These are phyloP conservation scores for Paulownia fortunei DNA, from an alignment of 257 asterid species.

Conservation along the genomic window DNA sequence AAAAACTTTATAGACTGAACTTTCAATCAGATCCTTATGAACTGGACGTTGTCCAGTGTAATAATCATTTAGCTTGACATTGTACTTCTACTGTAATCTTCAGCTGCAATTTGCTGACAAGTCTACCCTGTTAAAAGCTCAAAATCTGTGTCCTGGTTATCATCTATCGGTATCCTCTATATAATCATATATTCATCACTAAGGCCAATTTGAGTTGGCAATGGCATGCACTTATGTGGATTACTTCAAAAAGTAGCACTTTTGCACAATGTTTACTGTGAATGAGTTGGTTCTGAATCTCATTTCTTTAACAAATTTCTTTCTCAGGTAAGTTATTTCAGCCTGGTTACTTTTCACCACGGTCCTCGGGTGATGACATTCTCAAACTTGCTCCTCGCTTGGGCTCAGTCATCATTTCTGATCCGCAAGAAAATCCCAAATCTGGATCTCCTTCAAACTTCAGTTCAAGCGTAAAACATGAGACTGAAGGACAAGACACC, in stretches of 20 bases:
- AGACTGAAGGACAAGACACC: background rate
- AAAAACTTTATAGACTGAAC: background rate
- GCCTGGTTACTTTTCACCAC: constrained; percentile 1
- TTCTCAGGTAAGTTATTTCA: constrained; percentile 37
- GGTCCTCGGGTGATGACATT: constrained; percentile 19
- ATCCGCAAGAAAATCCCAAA: constrained; percentile 16
- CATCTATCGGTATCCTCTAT: too few relatives aligned
- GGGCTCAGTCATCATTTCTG: constrained; percentile 25
- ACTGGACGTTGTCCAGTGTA: background rate
- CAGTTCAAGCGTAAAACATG: background rate
- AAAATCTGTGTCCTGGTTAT: background rate
- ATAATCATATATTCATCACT: background rate
- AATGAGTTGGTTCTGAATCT: background rate
- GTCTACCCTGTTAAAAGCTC: too few relatives aligned
- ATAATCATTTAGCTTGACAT: too few relatives aligned
- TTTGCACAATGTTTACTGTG: too few relatives aligned
- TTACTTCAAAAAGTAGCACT: too few relatives aligned
- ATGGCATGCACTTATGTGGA: too few relatives aligned
- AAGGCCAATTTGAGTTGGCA: too few relatives aligned
- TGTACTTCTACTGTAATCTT: background rate
- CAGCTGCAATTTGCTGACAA: too few relatives aligned
- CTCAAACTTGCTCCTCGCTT: constrained; percentile 27
- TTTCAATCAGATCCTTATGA: too few relatives aligned
- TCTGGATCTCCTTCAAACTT: constrained; percentile 2
- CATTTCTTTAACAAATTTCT: background rate